Conservation (phyloP, 148 eudicot species). For the Chenopodium suecicum region DNA sequence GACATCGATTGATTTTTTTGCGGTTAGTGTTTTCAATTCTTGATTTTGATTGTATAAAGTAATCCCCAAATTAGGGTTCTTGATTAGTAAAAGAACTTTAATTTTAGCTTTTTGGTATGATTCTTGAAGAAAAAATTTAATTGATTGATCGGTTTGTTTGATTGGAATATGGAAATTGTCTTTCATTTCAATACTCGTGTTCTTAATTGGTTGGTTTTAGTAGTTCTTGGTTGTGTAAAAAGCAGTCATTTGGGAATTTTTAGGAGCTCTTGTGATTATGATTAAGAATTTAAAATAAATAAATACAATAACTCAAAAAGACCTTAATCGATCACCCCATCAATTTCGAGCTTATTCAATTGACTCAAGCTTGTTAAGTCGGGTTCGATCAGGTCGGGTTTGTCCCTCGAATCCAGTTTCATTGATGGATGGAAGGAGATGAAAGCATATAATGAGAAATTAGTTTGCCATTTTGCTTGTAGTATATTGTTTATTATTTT, state of each 20-base stretch:
- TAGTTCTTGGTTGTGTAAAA: not conserved
- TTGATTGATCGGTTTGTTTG: too few relatives aligned
- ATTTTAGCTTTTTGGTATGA: not conserved
- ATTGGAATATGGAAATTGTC: not conserved
- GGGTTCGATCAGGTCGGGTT: not conserved
- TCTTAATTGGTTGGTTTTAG: not conserved
- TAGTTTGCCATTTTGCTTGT: not conserved
- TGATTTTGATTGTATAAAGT: not conserved
- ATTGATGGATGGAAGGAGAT: not conserved
- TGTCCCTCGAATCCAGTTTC: not conserved
- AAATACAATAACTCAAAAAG: too few relatives aligned
- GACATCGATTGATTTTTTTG: not conserved
- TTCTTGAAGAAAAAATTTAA: not conserved
- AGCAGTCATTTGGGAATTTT: not conserved
- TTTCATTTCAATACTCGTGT: not conserved
- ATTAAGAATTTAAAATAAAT: not conserved
- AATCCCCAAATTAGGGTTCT: constrained; percentile 3
- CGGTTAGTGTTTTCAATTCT: not conserved
- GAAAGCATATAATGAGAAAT: not conserved
- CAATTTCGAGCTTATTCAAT: not conserved
- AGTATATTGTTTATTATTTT: not conserved
- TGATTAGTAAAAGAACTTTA: not conserved
- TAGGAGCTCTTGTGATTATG: not conserved
- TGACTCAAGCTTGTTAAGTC: not conserved
- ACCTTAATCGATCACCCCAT: not conserved